These are phyloP conservation scores for Huntiella abstrusa DNA, from an alignment of 2,329 filamentous ascomycete genomes.

Conservation along the genomic window DNA sequence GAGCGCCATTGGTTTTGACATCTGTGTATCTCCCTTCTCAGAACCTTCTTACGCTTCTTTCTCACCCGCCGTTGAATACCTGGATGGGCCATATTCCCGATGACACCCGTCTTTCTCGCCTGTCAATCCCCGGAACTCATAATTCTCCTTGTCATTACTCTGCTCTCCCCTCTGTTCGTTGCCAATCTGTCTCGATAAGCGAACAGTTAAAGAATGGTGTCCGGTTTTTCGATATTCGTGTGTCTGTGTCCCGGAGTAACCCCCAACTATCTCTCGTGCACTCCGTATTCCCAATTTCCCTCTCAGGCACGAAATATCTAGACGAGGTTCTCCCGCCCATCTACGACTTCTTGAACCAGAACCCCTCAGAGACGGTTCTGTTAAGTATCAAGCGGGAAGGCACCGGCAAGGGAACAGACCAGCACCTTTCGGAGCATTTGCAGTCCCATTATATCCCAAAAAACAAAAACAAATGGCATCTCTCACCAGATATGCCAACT, in stretches of 20 bases:
- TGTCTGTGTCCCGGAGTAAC: conserved; percentile 34
- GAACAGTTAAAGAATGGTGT: conserved; percentile 78
- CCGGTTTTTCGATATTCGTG: conserved; percentile 82
- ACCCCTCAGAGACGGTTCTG: conserved; percentile 68
- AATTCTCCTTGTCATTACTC: conserved; percentile 75
- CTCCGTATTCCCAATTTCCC: conserved; percentile 68
- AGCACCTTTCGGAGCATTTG: conserved; percentile 57
- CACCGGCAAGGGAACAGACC: conserved; percentile 58
- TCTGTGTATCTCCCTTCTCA: conserved; percentile 40
- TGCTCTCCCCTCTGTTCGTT: conserved; percentile 80
- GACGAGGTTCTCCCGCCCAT: conserved; percentile 50
- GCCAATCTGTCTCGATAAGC: conserved; percentile 60
- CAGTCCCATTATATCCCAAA: conserved; percentile 48
- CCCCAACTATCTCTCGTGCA: conserved; percentile 70
- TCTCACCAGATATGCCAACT: conserved; percentile 53
- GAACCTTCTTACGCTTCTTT: conserved; percentile 42
- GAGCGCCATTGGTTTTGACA: conserved; percentile 39
- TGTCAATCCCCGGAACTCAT: conserved; percentile 90
- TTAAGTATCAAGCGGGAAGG: conserved; percentile 87
- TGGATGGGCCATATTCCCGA: conserved; percentile 73
- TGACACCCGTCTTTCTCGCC: conserved; percentile 52
- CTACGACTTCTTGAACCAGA: conserved; percentile 54
- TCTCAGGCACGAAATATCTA: conserved; percentile 68
- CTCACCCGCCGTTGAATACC: conserved; percentile 44
- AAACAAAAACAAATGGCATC: conserved; percentile 52